Base-by-base conservation (phyloP, 2,329 filamentous ascomycete genomes). In the Herpotrichia juniperi region DNA sequence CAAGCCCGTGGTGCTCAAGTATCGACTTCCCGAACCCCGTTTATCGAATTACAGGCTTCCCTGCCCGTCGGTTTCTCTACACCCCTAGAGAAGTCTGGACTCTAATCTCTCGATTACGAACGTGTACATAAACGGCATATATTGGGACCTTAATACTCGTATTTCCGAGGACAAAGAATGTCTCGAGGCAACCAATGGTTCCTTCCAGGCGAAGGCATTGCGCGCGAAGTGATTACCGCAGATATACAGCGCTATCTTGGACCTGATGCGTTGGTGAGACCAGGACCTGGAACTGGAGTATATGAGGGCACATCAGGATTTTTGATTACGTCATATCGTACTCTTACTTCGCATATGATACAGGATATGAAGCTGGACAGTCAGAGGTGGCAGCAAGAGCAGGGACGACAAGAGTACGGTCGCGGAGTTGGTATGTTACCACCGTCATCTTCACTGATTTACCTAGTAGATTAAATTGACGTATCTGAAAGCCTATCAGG, bases 191-290 rank as follows among this genome's bases (percentile, higher is more conserved):
- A 69, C 68, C 66, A 75, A 61, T 78, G 75, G 75, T 78, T 76
- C 56, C 63, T 75, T 51, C 72, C 74, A n/a, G 74, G 69, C 50
- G 74, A 76, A 24, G 76, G 75, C 56, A 78, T 78, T 54, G 69
- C 74, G 51, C 64, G 76, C 49, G 70, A 76, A 62, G 76, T 78
- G 57, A 78, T 78, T 48, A 72, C 73, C 25, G 73, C 74, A 43
- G 75, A 78, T 59, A 78, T 78, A 51, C 74, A 77, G 60, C 67
- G 74, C 53, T 78, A 77, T 58, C 64, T 78, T 35, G 76, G 75
- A 31, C 73, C 72, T 47, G 76, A 78, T 68, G 76, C 76, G 26
- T 72, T 74, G 47, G 74, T 77, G 24, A 69, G 72, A 48, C 76
- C 76, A n/a, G 76, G 75, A 26, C 54, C 63, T n/a, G 73, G 72